Percentiles rank a stretch among this genome's conserved stretches.
phyloP scores from a whole-genome alignment of 2,329 filamentous ascomycete species.

The Penicillium capsulatum region DNA sequence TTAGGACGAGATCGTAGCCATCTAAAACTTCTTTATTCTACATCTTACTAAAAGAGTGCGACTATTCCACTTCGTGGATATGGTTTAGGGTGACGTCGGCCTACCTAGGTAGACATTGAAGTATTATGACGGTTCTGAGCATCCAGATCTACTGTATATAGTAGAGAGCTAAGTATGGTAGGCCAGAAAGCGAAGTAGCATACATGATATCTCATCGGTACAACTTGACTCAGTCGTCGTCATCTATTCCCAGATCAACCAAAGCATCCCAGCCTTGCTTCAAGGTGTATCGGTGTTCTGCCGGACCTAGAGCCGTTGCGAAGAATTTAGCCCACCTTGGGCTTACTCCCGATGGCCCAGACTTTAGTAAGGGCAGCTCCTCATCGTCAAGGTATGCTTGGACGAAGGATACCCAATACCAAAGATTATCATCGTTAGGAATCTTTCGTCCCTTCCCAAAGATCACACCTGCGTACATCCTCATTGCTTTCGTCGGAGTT shows the following conservation, averaged over 20 bases:
- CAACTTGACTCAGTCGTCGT: background rate
- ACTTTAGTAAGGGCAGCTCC: background rate
- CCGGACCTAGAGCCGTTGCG: background rate
- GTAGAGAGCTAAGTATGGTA: too few species aligned
- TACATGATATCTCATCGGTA: too few species aligned
- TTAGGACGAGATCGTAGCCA: too few species aligned
- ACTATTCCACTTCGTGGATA: too few species aligned
- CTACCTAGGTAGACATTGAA: too few species aligned
- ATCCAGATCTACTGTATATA: too few species aligned
- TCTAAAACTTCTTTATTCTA: too few species aligned
- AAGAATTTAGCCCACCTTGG: background rate
- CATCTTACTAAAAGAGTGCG: too few species aligned
- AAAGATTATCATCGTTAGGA: background rate
- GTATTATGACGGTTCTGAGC: too few species aligned
- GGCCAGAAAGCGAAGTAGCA: too few species aligned
- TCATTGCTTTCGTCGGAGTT: background rate
- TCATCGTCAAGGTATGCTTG: background rate
- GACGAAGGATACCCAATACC: background rate
- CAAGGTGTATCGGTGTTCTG: background rate
- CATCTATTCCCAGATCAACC: background rate
- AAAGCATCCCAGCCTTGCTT: background rate
- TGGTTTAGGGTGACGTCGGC: too few species aligned
- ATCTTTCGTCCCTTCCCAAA: background rate
- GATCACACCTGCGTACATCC: background rate
- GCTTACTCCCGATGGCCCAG: background rate